Evolutionary conservation across 2,329 filamentous ascomycete species (phyloP).

Genomic region (Colletotrichum sp.): DNA sequence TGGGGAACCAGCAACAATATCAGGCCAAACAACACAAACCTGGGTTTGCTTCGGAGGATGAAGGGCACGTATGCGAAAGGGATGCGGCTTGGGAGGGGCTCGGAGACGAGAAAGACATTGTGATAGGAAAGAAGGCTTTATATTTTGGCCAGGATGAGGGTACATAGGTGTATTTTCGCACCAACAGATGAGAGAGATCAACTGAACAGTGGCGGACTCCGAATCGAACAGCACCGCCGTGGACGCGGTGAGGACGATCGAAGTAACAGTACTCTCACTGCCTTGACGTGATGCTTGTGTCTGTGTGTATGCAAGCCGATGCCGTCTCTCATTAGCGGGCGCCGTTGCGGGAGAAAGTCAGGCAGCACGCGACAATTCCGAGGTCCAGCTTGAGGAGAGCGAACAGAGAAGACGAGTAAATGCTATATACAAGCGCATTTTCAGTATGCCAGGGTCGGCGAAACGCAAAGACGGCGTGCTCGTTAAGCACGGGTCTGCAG

Average conservation of each 20-base stretch:
- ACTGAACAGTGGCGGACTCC: not conserved
- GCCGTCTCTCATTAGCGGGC: not conserved
- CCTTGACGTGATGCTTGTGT: not conserved
- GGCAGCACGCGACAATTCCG: not conserved
- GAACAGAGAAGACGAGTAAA: not conserved
- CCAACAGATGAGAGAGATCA: not conserved
- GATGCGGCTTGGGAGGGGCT: not conserved
- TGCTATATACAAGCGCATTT: not conserved
- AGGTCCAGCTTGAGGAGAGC: not conserved
- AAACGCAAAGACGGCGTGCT: not conserved
- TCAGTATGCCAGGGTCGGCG: not conserved
- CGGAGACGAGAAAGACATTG: not conserved
- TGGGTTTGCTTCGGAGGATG: not conserved
- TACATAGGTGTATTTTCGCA: not conserved
- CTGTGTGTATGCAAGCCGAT: not conserved
- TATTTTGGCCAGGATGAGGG: not conserved
- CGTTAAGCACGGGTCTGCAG: not conserved
- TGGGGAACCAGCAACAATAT: not conserved
- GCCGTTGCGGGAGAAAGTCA: not conserved
- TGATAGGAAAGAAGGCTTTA: not conserved
- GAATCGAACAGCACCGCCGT: not conserved
- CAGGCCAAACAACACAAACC: not conserved
- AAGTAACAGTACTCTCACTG: not conserved
- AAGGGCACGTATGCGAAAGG: not conserved
- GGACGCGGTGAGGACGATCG: not conserved